Conservation (phyloP, 192 early-diverging fungal species). For the Umbelopsis sp. region DNA sequence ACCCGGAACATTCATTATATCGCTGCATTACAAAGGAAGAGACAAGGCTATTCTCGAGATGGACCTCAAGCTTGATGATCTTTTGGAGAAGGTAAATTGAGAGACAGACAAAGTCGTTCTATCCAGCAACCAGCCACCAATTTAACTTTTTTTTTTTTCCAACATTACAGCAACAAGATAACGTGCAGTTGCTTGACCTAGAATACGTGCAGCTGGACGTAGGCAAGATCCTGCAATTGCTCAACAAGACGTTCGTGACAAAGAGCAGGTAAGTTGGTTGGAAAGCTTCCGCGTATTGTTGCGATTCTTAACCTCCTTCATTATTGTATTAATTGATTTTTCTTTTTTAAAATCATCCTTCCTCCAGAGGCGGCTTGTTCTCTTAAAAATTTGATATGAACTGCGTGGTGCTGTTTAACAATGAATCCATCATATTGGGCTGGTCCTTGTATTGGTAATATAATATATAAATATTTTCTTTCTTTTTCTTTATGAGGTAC, state of each 20-base stretch:
- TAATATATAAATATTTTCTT: background rate
- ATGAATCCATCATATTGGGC: constrained; percentile 9
- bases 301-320: background rate
- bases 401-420: background rate
- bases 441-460: constrained; percentile 16
- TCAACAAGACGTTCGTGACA: constrained; percentile 81
- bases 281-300: background rate
- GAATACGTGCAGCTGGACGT: constrained; percentile 93
- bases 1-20: constrained; percentile 88
- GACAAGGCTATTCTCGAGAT: constrained; percentile 92
- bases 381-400: background rate
- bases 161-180: constrained; percentile 77
- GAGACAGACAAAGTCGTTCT: constrained; percentile 8
- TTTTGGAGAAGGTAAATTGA: constrained; percentile 63
- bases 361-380: background rate
- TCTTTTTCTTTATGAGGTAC: background rate
- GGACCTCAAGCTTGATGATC: constrained; percentile 86
- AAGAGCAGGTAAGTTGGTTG: constrained; percentile 39
- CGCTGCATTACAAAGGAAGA: constrained; percentile 84
- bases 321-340: background rate
- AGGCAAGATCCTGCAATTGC: constrained; percentile 69
- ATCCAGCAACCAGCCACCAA: no score
- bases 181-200: constrained; percentile 80
- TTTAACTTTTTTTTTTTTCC: no score
- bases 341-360: background rate